Evolutionary conservation across 2,329 filamentous ascomycete species (phyloP).

Genomic region (Pleomassaria siparia): DNA sequence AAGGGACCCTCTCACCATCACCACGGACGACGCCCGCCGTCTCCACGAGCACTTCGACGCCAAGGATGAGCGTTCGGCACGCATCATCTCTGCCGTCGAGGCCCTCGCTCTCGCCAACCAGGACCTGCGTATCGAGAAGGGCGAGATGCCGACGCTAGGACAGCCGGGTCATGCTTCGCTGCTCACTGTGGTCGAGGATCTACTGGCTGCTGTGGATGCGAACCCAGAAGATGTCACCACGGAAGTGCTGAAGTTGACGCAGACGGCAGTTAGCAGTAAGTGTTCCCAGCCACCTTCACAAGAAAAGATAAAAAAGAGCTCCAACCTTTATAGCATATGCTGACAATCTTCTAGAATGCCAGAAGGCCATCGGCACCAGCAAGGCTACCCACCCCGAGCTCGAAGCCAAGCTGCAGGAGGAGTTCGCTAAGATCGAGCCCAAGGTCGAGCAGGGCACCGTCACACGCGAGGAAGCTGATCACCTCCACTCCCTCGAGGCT

Average conservation of each 20-base stretch:
- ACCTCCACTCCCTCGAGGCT: conserved; percentile 46
- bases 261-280: conserved; percentile 35
- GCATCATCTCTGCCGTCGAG: conserved; percentile 33
- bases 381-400: conserved; percentile 32
- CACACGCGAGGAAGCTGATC: conserved; percentile 44
- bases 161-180: conserved; percentile 13
- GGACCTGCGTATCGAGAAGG: conserved; percentile 16
- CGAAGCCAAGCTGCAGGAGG: conserved; percentile 30
- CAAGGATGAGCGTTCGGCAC: conserved; percentile 22
- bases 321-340: neutral
- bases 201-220: conserved; percentile 26
- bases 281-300: neutral
- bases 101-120: conserved; percentile 27
- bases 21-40: conserved; percentile 32
- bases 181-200: conserved; percentile 28
- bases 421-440: conserved; percentile 34
- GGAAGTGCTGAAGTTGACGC: conserved; percentile 28
- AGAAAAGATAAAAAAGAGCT: neutral
- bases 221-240: conserved; percentile 26
- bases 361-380: conserved; percentile 27
- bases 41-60: conserved; percentile 29
- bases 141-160: conserved; percentile 5
- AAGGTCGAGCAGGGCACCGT: conserved; percentile 37
- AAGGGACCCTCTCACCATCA: conserved; percentile 28
- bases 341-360: conserved; percentile 24